Percentiles rank a stretch among this genome's conserved stretches.
Evolutionary conservation across 2,329 filamentous ascomycete genomes (phyloP).

Genomic region (Monascus ruber): DNA sequence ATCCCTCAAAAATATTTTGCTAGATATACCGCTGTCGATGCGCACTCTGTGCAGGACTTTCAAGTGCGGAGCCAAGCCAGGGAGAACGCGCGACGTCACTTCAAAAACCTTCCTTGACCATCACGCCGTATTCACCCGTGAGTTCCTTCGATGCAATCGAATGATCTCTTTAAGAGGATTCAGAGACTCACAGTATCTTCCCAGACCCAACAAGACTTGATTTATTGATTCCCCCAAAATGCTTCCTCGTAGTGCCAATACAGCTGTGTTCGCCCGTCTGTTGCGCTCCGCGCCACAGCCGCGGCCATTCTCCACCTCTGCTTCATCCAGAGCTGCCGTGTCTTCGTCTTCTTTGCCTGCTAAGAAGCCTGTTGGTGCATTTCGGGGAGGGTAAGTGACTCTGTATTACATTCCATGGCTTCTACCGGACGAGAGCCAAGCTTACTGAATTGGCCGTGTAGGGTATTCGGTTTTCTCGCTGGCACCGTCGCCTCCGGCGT

Average conservation of each 20-base stretch:
- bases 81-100: no score
- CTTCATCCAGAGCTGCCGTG: slow-evolving; percentile 23
- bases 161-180: no score
- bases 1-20: no score
- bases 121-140: no score
- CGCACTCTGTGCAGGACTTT: no score
- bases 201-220: not conserved
- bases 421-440: not conserved
- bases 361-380: slow-evolving; percentile 59
- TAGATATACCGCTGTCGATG: no score
- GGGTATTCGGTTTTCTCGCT: slow-evolving; percentile 82
- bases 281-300: slow-evolving; percentile 11
- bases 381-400: slow-evolving; percentile 55
- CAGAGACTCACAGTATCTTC: no score
- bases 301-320: slow-evolving; percentile 25
- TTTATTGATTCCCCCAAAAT: slow-evolving; percentile 5
- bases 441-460: slow-evolving; percentile 24
- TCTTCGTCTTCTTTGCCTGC: slow-evolving; percentile 41
- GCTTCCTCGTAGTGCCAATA: slow-evolving; percentile 7
- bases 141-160: no score
- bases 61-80: no score
- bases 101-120: no score
- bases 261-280: not conserved
- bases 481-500: slow-evolving; percentile 69
- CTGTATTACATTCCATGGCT: not conserved